Evolutionary conservation across 2,329 filamentous ascomycete species (phyloP).

Genomic region (Aspergillus sergii): DNA sequence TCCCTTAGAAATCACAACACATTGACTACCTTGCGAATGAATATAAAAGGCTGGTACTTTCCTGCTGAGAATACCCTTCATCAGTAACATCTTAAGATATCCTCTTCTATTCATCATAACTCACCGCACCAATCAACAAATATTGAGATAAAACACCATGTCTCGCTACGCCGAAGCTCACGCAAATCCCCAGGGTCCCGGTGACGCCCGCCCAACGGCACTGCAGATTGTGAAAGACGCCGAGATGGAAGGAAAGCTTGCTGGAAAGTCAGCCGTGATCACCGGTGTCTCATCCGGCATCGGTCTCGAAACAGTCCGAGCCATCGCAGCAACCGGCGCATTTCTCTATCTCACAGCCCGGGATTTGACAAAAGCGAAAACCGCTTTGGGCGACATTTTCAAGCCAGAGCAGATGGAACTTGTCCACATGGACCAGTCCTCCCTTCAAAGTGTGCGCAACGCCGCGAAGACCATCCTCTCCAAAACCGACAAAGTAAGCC

Average conservation of each 20-base stretch:
- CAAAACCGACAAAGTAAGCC: constrained; percentile 16
- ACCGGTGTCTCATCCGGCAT: constrained; percentile 38
- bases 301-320: constrained; percentile 49
- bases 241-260: constrained; percentile 19
- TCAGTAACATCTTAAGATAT: neutral
- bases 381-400: constrained; percentile 20
- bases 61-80: too few relatives aligned
- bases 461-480: constrained; percentile 10
- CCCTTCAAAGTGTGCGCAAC: neutral
- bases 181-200: constrained; percentile 14
- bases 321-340: constrained; percentile 41
- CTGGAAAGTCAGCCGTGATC: constrained; percentile 14
- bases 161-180: constrained; percentile 30
- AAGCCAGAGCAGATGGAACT: constrained; percentile 2
- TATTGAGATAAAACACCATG: constrained; percentile 9
- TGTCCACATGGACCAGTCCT: constrained; percentile 18
- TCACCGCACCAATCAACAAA: neutral
- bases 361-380: constrained; percentile 36
- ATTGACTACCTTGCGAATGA: too few relatives aligned
- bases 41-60: neutral
- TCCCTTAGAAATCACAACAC: too few relatives aligned
- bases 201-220: constrained; percentile 29
- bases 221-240: constrained; percentile 41
- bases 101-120: neutral
- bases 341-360: constrained; percentile 40